phyloP scores from a whole-genome alignment of 2,329 filamentous ascomycete species.

The Phaeoacremonium minimum region DNA sequence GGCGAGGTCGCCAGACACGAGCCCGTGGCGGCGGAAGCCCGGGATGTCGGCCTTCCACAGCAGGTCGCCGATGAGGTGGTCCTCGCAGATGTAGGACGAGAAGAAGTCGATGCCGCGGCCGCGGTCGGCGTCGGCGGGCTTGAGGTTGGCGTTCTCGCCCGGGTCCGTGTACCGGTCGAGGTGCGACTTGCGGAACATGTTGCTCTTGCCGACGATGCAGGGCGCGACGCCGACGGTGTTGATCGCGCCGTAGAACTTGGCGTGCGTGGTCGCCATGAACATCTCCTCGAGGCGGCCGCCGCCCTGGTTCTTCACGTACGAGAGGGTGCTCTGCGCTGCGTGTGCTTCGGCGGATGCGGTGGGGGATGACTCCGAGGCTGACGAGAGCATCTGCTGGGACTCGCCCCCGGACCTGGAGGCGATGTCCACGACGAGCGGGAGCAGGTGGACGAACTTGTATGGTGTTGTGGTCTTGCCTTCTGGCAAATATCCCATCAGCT shows the following conservation, averaged over 20 bases:
- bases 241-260: constrained; percentile 97
- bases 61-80: constrained; percentile 90
- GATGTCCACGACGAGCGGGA: constrained; percentile 83
- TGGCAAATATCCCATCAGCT: constrained; percentile 63
- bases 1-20: constrained; percentile 81
- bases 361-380: too few relatives aligned
- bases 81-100: constrained; percentile 94
- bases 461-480: constrained; percentile 45
- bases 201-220: constrained; percentile 94
- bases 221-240: constrained; percentile 88
- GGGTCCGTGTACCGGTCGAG: constrained; percentile 68
- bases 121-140: constrained; percentile 31
- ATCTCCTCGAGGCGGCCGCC: constrained; percentile 89
- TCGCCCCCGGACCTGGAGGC: constrained; percentile 23
- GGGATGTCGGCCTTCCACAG: constrained; percentile 71
- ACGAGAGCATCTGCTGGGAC: too few relatives aligned
- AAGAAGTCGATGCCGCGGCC: constrained; percentile 82
- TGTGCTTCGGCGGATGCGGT: neutral
- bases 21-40: constrained; percentile 71
- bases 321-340: constrained; percentile 1
- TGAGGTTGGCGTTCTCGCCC: constrained; percentile 35
- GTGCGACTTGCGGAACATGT: constrained; percentile 95
- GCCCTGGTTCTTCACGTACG: constrained; percentile 33
- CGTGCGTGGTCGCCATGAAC: constrained; percentile 90
- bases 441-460: constrained; percentile 92